Percentiles rank a stretch among this genome's conserved stretches.
Conservation (phyloP, 2,329 filamentous ascomycete genomes). For the Penicillium sp. region DNA sequence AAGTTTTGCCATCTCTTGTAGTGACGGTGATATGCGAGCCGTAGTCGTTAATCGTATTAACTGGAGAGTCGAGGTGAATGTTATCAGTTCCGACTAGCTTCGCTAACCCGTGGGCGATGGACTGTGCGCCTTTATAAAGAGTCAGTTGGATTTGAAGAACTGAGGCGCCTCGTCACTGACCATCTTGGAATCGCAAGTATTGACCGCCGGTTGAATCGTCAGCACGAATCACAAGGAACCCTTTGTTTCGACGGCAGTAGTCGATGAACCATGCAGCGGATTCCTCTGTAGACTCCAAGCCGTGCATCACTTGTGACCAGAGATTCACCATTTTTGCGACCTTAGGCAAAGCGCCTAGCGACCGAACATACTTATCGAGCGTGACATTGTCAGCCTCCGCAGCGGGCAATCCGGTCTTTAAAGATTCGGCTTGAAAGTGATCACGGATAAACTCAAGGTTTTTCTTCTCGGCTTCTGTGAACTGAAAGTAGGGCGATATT, state of each 20-base stretch:
- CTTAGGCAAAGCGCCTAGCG: conserved; percentile 36
- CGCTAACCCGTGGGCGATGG: conserved; percentile 26
- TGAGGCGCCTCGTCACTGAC: conserved; percentile 31
- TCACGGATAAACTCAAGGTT: conserved; percentile 41
- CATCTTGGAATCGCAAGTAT: conserved; percentile 34
- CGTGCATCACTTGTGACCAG: conserved; percentile 45
- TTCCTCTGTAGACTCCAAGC: conserved; percentile 41
- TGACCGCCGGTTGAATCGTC: conserved; percentile 44
- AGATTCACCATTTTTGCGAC: conserved; percentile 41
- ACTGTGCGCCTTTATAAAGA: not conserved
- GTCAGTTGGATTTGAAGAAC: not conserved
- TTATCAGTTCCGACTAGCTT: conserved; percentile 25
- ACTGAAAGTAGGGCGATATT: too few species aligned
- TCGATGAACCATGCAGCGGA: conserved; percentile 45
- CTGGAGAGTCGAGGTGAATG: conserved; percentile 25
- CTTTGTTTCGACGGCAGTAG: conserved; percentile 42
- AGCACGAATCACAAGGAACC: conserved; percentile 40
- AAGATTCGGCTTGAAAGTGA: conserved; percentile 40
- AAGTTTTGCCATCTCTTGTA: not conserved
- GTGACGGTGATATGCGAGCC: conserved; percentile 1
- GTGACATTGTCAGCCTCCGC: conserved; percentile 37
- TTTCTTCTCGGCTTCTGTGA: conserved; percentile 35
- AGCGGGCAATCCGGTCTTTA: conserved; percentile 24
- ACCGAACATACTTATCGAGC: conserved; percentile 41
- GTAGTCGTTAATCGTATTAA: conserved; percentile 4